phyloP scores from a whole-genome alignment of 805 yeast species.

The Ogataea saltuana region DNA sequence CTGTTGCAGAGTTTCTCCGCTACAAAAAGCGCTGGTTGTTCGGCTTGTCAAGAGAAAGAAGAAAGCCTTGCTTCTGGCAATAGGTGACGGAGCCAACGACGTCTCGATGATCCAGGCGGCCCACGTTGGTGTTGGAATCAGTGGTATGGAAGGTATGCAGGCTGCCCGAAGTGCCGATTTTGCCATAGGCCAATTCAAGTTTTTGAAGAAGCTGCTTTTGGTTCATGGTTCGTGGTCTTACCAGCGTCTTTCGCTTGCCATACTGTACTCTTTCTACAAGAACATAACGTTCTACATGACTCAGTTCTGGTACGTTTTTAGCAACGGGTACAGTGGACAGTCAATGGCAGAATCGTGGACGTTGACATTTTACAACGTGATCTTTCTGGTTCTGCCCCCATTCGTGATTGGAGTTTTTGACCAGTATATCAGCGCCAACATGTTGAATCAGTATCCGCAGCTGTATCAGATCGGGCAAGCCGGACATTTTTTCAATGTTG shows the following conservation, averaged over 20 bases:
- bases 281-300: slow-evolving; percentile 96
- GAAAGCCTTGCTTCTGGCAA: slow-evolving; percentile 77
- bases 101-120: slow-evolving; percentile 99
- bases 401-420: slow-evolving; percentile 95
- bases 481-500: slow-evolving; percentile 84
- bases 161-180: slow-evolving; percentile 98
- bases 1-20: slow-evolving; percentile 96
- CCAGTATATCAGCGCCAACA: slow-evolving; percentile 89
- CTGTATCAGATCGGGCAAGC: slow-evolving; percentile 88
- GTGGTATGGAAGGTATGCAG: slow-evolving; percentile 99
- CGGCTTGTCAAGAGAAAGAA: slow-evolving; percentile 85
- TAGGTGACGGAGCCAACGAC: slow-evolving; percentile 99
- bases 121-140: slow-evolving; percentile 97
- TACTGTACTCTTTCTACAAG: slow-evolving; percentile 92
- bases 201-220: slow-evolving; percentile 72
- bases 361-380: slow-evolving; percentile 89
- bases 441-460: slow-evolving; percentile 89
- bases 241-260: slow-evolving; percentile 90
- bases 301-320: slow-evolving; percentile 96
- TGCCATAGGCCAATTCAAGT: slow-evolving; percentile 94
- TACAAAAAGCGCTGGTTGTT: slow-evolving; percentile 95
- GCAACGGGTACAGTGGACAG: slow-evolving; percentile 92
- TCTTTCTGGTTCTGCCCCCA: slow-evolving; percentile 94
- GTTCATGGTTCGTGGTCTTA: slow-evolving; percentile 99
- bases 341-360: slow-evolving; percentile 98